Evolutionary conservation across 176 grass and related monocot genomes (phyloP).

Genomic region (Sorghum bicolor): Sorghum_bicolor_NCBIv3 NC_012872.2:64073501-64074000

Average conservation of each 20-base stretch:
- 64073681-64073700: neutral
- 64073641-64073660: neutral
- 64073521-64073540: neutral
- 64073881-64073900: slow-evolving; percentile 67
- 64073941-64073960: slow-evolving; percentile 68
- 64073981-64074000: slow-evolving; percentile 17
- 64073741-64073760: neutral
- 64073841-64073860: slow-evolving; percentile 67
- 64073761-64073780: neutral
- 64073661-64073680: neutral
- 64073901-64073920: slow-evolving; percentile 71
- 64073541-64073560: neutral
- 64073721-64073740: slow-evolving; percentile 1
- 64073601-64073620: neutral
- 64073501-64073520: slow-evolving; percentile 17
- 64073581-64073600: neutral
- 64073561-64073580: neutral
- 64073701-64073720: neutral
- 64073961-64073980: slow-evolving; percentile 62
- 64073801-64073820: neutral
- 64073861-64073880: slow-evolving; percentile 96
- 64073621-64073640: neutral
- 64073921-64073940: slow-evolving; percentile 65
- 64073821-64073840: neutral
- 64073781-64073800: neutral